A percentile compares a stretch with the other conserved stretches of the same genome.
Conservation (phyloP, 148 eudicot species). For the Rhododendron ferrugineum region DNA sequence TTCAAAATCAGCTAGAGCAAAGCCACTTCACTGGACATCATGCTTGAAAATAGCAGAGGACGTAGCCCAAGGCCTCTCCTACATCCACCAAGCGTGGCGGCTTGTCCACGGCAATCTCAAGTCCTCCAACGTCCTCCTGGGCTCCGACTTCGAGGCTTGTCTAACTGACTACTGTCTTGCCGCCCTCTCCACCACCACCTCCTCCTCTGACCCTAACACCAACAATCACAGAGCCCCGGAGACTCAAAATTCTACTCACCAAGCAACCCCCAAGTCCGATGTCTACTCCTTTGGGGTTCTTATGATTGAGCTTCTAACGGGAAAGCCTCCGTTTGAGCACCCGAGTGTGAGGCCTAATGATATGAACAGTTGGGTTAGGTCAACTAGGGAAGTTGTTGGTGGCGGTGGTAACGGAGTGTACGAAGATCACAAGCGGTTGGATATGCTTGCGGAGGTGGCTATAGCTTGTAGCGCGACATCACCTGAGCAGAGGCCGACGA, state of each 20-base stretch:
- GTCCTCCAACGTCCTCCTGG: conserved; percentile 13
- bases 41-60: conserved; percentile 9
- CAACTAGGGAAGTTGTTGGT: background rate
- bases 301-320: background rate
- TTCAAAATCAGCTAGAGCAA: conserved; percentile 8
- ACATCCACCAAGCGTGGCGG: conserved; percentile 9
- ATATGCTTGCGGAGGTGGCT: conserved; percentile 8
- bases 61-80: conserved; percentile 10
- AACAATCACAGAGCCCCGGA: conserved; percentile 1
- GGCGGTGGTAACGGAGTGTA: background rate
- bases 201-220: background rate
- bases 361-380: conserved; percentile 7
- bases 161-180: conserved; percentile 9
- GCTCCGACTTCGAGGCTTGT: conserved; percentile 12
- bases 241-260: background rate
- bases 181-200: background rate
- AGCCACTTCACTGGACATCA: conserved; percentile 9
- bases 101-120: conserved; percentile 14
- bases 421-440: background rate
- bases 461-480: background rate
- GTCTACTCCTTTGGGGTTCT: conserved; percentile 11
- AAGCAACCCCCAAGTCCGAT: conserved; percentile 4
- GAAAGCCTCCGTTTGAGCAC: conserved; percentile 2
- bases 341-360: background rate
- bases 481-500: conserved; percentile 1